A percentile compares a stretch with the other conserved stretches of the same genome.
Conservation (phyloP, 2,329 filamentous ascomycete species). For the Verticillium dahliae region DNA sequence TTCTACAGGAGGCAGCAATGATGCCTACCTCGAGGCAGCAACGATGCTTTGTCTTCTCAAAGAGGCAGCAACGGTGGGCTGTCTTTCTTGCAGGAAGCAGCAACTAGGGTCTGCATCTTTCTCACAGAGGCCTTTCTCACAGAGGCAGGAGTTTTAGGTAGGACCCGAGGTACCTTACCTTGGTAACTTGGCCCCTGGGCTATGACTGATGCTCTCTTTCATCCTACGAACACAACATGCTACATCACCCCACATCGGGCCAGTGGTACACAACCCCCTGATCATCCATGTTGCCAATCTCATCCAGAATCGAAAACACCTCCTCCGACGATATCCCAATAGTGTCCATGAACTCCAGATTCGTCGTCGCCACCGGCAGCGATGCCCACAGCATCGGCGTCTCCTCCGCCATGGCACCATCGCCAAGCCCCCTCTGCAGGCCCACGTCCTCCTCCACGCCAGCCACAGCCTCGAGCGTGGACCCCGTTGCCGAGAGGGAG, state of each 20-base stretch:
- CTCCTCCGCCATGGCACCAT: not conserved
- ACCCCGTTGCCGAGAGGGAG: not conserved
- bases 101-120: too few relatives aligned
- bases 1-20: too few relatives aligned
- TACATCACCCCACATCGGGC: not conserved
- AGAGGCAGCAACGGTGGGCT: too few relatives aligned
- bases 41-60: too few relatives aligned
- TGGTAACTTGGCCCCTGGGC: too few relatives aligned
- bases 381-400: not conserved
- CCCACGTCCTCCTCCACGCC: not conserved
- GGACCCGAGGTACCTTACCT: too few relatives aligned
- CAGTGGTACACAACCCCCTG: not conserved
- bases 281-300: slow-evolving; percentile 16
- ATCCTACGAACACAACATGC: not conserved
- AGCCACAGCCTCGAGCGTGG: not conserved
- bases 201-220: too few relatives aligned
- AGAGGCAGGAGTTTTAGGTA: too few relatives aligned
- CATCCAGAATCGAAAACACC: slow-evolving; percentile 29
- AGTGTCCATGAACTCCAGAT: slow-evolving; percentile 24
- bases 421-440: not conserved
- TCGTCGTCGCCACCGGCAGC: slow-evolving; percentile 10
- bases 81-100: too few relatives aligned
- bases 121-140: too few relatives aligned
- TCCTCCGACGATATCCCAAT: slow-evolving; percentile 31
- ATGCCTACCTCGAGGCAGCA: too few relatives aligned